phyloP scores from a whole-genome alignment of 2,329 filamentous ascomycete genomes.

The Xylariaceae sp. region DNA sequence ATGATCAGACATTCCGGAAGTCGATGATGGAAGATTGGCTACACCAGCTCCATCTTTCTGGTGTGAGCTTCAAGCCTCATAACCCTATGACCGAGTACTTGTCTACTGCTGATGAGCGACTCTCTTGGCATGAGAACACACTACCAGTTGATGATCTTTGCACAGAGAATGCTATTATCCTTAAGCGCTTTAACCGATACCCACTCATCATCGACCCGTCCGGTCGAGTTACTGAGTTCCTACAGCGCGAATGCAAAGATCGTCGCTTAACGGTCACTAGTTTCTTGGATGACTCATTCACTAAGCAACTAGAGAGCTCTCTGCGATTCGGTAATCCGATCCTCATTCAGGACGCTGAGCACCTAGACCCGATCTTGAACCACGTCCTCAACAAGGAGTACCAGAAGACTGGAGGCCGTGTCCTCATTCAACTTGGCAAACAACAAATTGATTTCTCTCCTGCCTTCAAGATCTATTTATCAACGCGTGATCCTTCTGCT shows the following conservation, averaged over 20 bases:
- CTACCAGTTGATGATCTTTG: conserved; percentile 96
- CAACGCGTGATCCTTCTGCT: conserved; percentile 93
- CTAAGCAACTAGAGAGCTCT: conserved; percentile 96
- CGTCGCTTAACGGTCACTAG: conserved; percentile 94
- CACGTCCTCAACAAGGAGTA: conserved; percentile 99
- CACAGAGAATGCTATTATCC: conserved; percentile 96
- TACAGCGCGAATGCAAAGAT: conserved; percentile 93
- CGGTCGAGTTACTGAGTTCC: conserved; percentile 89
- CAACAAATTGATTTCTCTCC: conserved; percentile 99
- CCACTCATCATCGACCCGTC: conserved; percentile 98
- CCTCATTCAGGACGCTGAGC: conserved; percentile 96
- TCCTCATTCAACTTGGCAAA: conserved; percentile 96
- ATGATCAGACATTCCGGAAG: conserved; percentile 97
- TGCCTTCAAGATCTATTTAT: conserved; percentile 92
- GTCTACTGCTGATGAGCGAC: conserved; percentile 91
- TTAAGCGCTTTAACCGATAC: conserved; percentile 98
- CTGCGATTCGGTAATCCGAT: conserved; percentile 98
- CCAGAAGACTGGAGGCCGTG: conserved; percentile 96
- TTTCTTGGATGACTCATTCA: conserved; percentile 97
- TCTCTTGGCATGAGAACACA: conserved; percentile 93
- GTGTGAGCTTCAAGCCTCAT: conserved; percentile 88
- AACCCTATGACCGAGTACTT: conserved; percentile 97
- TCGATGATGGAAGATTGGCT: conserved; percentile 98
- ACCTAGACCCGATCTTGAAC: conserved; percentile 95
- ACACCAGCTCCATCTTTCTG: conserved; percentile 90